These are phyloP conservation scores for Pulveroboletus sp. DNA, from an alignment of 768 basidiomycete species.

Conservation along the genomic window DNA sequence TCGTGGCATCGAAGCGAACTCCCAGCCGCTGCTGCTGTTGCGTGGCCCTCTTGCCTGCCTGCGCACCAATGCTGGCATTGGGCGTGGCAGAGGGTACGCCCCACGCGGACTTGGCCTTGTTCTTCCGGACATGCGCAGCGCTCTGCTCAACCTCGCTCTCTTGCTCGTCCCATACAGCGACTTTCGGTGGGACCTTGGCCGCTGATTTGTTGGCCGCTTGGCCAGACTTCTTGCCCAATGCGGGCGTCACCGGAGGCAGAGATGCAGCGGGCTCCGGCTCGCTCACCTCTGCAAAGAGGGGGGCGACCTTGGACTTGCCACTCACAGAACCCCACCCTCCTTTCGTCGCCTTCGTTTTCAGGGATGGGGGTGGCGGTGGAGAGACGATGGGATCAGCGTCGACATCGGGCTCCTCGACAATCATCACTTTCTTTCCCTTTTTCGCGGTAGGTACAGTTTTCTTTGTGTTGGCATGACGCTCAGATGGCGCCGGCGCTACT, in stretches of 20 bases:
- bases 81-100: conserved; percentile 1
- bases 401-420: conserved; percentile 25
- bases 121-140: conserved; percentile 6
- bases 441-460: conserved; percentile 6
- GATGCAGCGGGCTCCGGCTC: conserved; percentile 6
- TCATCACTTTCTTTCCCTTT: conserved; percentile 25
- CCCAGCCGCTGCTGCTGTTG: conserved; percentile 3
- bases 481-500: neutral
- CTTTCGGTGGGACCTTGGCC: conserved; percentile 18
- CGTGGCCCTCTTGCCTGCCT: conserved; percentile 11
- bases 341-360: conserved; percentile 14
- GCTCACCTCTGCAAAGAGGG: conserved; percentile 8
- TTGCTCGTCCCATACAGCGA: conserved; percentile 15
- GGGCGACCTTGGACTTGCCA: conserved; percentile 18
- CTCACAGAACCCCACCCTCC: conserved; percentile 19
- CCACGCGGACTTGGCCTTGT: conserved; percentile 19
- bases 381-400: conserved; percentile 22
- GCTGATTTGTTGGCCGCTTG: neutral
- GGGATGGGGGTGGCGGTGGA: conserved; percentile 7
- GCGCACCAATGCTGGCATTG: neutral
- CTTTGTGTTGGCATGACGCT: conserved; percentile 5
- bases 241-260: conserved; percentile 1
- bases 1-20: conserved; percentile 4
- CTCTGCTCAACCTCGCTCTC: conserved; percentile 12
- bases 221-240: conserved; percentile 13